Evolutionary conservation across 768 basidiomycete species (phyloP), one percentile per base, ranked within the genome.

Genomic region (Trametes cubensis): DNA sequence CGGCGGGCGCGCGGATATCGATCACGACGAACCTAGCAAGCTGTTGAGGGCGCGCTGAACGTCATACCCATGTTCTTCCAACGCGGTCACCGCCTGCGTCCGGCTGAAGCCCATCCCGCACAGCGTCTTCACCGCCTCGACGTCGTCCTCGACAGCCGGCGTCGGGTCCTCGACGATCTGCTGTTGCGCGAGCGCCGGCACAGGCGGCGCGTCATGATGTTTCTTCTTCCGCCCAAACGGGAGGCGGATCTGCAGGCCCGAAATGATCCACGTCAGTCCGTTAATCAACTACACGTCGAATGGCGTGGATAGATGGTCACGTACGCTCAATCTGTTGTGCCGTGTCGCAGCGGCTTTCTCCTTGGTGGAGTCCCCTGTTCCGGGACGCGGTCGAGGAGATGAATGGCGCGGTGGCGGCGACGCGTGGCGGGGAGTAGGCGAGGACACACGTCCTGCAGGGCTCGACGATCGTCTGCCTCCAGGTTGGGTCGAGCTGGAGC

Each of bases 31-130:
- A 69, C 81, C 82, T 62, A 95, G 75, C 60, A 95, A 75, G 64
- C 83, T 87, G 72, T 95, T 92, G 60, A 94, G 75, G 18, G 93
- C 89, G 70, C 80, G 84, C 67, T 79, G 87, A 40, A 96, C 83
- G 72, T 95, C 89, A 70, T 96, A 97, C 58, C 85, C 87, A 70
- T 90, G 80, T 60, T 83, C 86, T 74, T 96, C 95, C 6, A 98
- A 79, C 14, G 95, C 94, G 14, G 81, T 82, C 7, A 98, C 84
- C 0, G 93, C 92, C 71, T 95, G 87, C 17, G 78, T 74, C 44
- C 95, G 84, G 63, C 83, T 87, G 79, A 98, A 98, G 25, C 96
- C 96, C 95, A 98, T 97, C 20, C 82, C 83, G 49, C 86, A 86
- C 42, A 98, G 78, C 70, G 90, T 87, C 70, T 87, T 90, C 21